Evolutionary conservation across 2,329 filamentous ascomycete genomes (phyloP).

Genomic region (Neopestalotiopsis sp.): DNA sequence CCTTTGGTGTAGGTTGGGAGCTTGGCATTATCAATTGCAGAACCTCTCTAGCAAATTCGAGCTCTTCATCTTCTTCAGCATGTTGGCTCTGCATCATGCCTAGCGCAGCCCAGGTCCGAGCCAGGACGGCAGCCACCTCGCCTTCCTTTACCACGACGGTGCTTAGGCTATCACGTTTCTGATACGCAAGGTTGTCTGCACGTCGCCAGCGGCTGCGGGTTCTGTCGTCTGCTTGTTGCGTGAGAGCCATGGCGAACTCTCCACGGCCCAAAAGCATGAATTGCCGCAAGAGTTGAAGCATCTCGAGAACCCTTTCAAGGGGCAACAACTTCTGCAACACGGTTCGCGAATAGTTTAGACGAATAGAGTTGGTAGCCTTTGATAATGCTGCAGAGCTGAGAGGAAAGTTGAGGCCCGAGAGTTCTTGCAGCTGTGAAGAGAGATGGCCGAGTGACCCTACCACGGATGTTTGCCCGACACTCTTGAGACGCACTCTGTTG

Average conservation of each 20-base stretch:
- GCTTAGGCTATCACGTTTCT: constrained; percentile 63
- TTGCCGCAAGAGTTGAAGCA: constrained; percentile 78
- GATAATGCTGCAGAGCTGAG: constrained; percentile 75
- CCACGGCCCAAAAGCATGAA: constrained; percentile 88
- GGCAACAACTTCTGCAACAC: constrained; percentile 84
- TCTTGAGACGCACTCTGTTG: constrained; percentile 75
- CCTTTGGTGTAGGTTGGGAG: constrained; percentile 42
- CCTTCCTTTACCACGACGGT: constrained; percentile 81
- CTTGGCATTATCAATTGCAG: constrained; percentile 71
- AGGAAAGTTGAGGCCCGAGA: constrained; percentile 74
- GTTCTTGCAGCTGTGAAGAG: constrained; percentile 70
- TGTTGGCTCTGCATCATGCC: constrained; percentile 73
- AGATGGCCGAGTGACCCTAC: constrained; percentile 63
- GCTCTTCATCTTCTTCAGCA: constrained; percentile 79
- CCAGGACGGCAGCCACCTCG: constrained; percentile 79
- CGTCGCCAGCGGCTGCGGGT: constrained; percentile 76
- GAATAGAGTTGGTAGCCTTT: constrained; percentile 75
- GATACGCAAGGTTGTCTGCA: constrained; percentile 62
- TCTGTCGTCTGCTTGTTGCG: constrained; percentile 82
- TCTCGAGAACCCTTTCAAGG: constrained; percentile 75
- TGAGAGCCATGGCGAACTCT: constrained; percentile 88
- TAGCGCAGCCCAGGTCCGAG: constrained; percentile 79
- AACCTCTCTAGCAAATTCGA: constrained; percentile 82
- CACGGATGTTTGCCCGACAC: constrained; percentile 46
- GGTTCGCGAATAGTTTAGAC: constrained; percentile 82